Base-by-base conservation (phyloP, 148 eudicot species). In the Nepenthes mirabilis region DNA sequence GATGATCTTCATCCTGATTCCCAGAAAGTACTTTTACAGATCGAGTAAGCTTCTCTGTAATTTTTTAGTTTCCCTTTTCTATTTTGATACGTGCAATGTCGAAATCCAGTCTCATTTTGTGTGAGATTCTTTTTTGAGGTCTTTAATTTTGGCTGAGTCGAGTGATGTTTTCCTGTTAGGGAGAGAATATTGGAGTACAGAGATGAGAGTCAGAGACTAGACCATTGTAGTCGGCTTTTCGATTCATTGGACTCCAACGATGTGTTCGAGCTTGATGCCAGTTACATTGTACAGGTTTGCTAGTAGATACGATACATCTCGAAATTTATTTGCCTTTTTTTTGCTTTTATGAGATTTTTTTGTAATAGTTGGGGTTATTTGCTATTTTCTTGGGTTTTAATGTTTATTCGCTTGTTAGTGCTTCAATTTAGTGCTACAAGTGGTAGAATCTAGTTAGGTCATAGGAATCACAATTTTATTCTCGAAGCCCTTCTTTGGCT, bases 1-100 rank as follows among this genome's bases (percentile, higher is more conserved):
- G 85, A 77, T 5, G 96, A 91, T 72, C 96, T 91, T 35, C 98
- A 91, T 47, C 94, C 96, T 1, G 98, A 91, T 64, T 91, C 96
- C 49, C 94, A 83, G 61, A 91, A 85, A 73, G 60, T 79, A 11
- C 87, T 91, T 23, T 72, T 86, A 2, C 88, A 80, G 57, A 88
- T 91, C 61, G 98, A 91, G 98, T 91, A 76, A 23, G 58, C 33
- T 61, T 54, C 54, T 12, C 11, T 49, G 52, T 5, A 5, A 10
- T 11, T 11, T 11, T 49, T 49, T 49, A 2, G 6, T 11, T 49
- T 11, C 11, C 14, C 3, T 11, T 49, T 49, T 5, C 8, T 40
- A 40, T 40, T 40, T 23, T 23, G 6, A 8, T 40, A 40, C 45
- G 45, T 40, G 45, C 8, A 40, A 40, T 40, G 4, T 40, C 8